Percentiles rank a stretch among this genome's conserved stretches.
Evolutionary conservation across 2,329 filamentous ascomycete species (phyloP).

Genomic region (Paramyrothecium roridum): DNA sequence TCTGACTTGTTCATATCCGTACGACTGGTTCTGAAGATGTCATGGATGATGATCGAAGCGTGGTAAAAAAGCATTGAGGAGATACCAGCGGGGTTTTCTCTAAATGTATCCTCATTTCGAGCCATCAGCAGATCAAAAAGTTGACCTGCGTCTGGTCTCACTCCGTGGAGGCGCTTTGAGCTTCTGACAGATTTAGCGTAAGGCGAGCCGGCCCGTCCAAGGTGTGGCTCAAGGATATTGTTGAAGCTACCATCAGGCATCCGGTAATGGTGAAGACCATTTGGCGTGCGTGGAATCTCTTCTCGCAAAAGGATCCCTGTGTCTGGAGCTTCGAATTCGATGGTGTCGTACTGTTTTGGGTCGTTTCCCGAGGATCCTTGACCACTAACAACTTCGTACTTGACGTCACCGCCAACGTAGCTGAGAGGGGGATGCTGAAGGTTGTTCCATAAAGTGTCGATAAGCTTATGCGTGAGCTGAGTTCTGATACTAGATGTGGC

Average conservation of each 20-base stretch:
- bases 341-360: constrained; percentile 23
- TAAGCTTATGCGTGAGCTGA: not conserved
- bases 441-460: no score
- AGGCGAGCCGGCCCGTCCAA: constrained; percentile 63
- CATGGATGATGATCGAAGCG: constrained; percentile 56
- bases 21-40: constrained; percentile 43
- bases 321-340: constrained; percentile 36
- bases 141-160: constrained; percentile 61
- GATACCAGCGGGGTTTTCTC: constrained; percentile 67
- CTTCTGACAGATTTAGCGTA: constrained; percentile 67
- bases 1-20: constrained; percentile 60
- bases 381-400: constrained; percentile 29
- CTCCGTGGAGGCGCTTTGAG: constrained; percentile 51
- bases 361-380: constrained; percentile 29
- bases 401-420: constrained; percentile 37
- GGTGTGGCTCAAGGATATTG: constrained; percentile 59
- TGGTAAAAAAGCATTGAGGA: constrained; percentile 74
- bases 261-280: constrained; percentile 31
- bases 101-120: constrained; percentile 45
- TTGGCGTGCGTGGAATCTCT: constrained; percentile 29
- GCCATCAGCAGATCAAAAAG: constrained; percentile 68
- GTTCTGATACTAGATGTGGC: not conserved
- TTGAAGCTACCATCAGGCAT: constrained; percentile 40
- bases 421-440: constrained; percentile 51
- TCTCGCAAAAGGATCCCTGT: constrained; percentile 32